These are phyloP conservation scores for Vaccinium darrowii DNA, from an alignment of 148 eudicot genomes.

Conservation along the genomic window DNA sequence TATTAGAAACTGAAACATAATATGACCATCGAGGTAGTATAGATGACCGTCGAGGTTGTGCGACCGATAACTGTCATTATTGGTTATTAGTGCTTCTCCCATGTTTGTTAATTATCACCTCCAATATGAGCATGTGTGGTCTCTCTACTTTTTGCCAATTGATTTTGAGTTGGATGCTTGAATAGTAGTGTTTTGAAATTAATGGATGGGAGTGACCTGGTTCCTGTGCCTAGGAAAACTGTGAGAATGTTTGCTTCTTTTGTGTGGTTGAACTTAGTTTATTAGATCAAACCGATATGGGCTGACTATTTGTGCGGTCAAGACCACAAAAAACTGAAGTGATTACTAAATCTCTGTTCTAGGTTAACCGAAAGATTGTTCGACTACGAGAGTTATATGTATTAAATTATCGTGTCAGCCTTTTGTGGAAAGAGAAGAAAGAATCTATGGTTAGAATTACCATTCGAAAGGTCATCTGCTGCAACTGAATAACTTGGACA, in stretches of 20 bases:
- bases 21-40: neutral
- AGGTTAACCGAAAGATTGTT: neutral
- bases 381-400: neutral
- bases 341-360: neutral
- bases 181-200: neutral
- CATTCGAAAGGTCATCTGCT: neutral
- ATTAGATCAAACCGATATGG: neutral
- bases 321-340: neutral
- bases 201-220: neutral
- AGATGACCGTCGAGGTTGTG: neutral
- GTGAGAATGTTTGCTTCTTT: neutral
- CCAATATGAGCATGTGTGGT: neutral
- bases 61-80: neutral
- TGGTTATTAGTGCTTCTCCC: neutral
- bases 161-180: neutral
- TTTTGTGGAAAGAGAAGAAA: neutral
- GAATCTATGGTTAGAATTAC: neutral
- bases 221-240: neutral
- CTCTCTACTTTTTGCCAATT: neutral
- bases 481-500: neutral
- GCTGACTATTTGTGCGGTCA: neutral
- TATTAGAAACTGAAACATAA: neutral
- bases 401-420: neutral
- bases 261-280: neutral
- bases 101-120: neutral